phyloP scores from a whole-genome alignment of 2,329 filamentous ascomycete genomes.

The Paecilomyces dactylethromorphus region DNA sequence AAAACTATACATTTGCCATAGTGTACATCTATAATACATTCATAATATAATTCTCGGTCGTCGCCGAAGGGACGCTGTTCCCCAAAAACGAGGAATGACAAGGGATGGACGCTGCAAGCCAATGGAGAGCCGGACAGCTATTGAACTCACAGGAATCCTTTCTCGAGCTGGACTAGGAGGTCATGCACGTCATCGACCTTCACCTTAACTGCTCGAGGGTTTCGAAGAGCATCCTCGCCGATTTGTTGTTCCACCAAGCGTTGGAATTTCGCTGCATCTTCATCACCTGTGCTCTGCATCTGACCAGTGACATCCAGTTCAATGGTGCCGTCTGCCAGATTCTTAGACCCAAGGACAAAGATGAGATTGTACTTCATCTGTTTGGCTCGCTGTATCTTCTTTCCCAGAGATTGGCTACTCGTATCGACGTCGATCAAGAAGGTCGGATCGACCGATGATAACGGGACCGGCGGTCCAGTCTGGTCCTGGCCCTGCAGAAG shows the following conservation, averaged over 20 bases:
- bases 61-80: neutral
- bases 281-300: constrained; percentile 34
- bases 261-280: constrained; percentile 18
- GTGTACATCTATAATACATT: neutral
- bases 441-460: constrained; percentile 50
- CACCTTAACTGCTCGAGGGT: constrained; percentile 29
- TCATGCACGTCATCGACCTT: constrained; percentile 30
- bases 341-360: constrained; percentile 62
- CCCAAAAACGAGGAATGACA: neutral
- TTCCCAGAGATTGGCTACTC: constrained; percentile 54
- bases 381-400: constrained; percentile 69
- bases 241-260: constrained; percentile 17
- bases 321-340: constrained; percentile 55
- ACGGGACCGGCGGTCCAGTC: constrained; percentile 25
- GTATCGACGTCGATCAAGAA: constrained; percentile 66
- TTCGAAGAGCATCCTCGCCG: constrained; percentile 21
- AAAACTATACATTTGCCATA: neutral
- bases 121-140: neutral
- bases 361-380: constrained; percentile 66
- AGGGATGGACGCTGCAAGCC: neutral
- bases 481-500: constrained; percentile 15
- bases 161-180: constrained; percentile 31
- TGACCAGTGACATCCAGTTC: constrained; percentile 36
- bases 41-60: neutral
- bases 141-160: constrained; percentile 25